Evolutionary conservation across 306 rosid genomes (phyloP).

Genomic region (Vicia sativa): DNA sequence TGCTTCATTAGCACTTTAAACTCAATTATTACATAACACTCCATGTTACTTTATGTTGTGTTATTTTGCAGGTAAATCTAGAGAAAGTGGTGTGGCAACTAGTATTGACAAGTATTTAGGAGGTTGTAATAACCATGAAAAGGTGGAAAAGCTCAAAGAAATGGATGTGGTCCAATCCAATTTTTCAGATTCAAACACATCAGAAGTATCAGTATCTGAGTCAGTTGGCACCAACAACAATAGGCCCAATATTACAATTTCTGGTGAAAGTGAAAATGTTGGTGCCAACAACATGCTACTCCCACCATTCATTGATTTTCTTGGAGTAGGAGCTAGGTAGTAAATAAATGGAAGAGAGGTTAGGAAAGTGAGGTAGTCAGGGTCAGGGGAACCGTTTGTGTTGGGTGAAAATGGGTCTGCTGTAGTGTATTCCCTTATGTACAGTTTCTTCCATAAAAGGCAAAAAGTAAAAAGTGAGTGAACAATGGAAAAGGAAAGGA

Average conservation of each 20-base stretch:
- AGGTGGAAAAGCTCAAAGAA: slow-evolving; percentile 24
- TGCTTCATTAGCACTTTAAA: not conserved
- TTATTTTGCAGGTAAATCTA: slow-evolving; percentile 42
- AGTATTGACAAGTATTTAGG: slow-evolving; percentile 39
- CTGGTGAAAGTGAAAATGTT: slow-evolving; percentile 44
- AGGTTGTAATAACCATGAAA: slow-evolving; percentile 14
- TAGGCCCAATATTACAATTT: slow-evolving; percentile 49
- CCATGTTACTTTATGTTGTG: slow-evolving; percentile 4
- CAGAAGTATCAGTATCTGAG: slow-evolving; percentile 73
- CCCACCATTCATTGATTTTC: slow-evolving; percentile 83
- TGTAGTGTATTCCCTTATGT: slow-evolving; percentile 44
- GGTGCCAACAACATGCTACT: slow-evolving; percentile 12
- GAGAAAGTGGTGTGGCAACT: slow-evolving; percentile 18
- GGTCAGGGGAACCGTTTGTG: slow-evolving; percentile 10
- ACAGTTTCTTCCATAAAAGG: slow-evolving; percentile 61
- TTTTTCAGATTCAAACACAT: slow-evolving; percentile 75
- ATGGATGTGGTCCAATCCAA: slow-evolving; percentile 57
- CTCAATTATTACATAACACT: not conserved
- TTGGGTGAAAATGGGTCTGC: slow-evolving; percentile 36
- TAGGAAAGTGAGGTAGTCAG: slow-evolving; percentile 37
- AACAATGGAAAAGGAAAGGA: not conserved
- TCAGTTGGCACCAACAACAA: slow-evolving; percentile 67
- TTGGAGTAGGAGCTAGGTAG: slow-evolving; percentile 80
- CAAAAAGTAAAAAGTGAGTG: slow-evolving; percentile 33
- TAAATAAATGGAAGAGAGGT: slow-evolving; percentile 5